Conservation (phyloP, 2,329 filamentous ascomycete genomes). For the Fusarium acutatum region DNA sequence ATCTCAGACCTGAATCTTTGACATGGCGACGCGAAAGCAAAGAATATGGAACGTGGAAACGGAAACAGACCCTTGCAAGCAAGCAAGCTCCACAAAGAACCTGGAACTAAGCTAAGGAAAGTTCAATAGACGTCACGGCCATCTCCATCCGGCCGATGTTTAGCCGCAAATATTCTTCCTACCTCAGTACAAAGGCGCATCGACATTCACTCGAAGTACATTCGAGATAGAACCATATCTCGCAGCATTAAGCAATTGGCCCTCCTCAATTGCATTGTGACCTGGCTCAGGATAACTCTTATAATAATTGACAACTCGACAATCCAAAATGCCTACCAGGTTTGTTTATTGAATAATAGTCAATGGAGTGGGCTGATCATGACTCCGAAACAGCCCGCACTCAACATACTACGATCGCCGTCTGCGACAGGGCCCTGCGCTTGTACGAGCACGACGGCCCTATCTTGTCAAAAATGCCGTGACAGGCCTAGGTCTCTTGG, state of each 20-base stretch:
- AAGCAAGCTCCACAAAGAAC: constrained; percentile 31
- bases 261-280: neutral
- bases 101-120: constrained; percentile 6
- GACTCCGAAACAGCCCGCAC: constrained; percentile 52
- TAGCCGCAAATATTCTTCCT: constrained; percentile 38
- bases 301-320: neutral
- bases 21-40: constrained; percentile 40
- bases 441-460: constrained; percentile 89
- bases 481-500: constrained; percentile 78
- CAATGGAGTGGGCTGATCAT: constrained; percentile 33
- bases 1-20: constrained; percentile 22
- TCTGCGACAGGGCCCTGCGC: constrained; percentile 84
- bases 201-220: constrained; percentile 6
- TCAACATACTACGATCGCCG: constrained; percentile 90
- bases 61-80: constrained; percentile 34
- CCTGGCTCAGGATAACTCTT: neutral
- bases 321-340: constrained; percentile 35
- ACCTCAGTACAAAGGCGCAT: constrained; percentile 10
- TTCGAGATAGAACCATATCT: constrained; percentile 18
- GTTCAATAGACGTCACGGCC: constrained; percentile 35
- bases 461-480: constrained; percentile 91
- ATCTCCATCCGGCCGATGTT: neutral
- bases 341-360: constrained; percentile 12
- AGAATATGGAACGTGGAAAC: constrained; percentile 36
- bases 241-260: constrained; percentile 8